Percentiles rank a stretch among this genome's conserved stretches.
Conservation (phyloP, 495 filamentous ascomycete species). For the Daldinia grandis region DNA sequence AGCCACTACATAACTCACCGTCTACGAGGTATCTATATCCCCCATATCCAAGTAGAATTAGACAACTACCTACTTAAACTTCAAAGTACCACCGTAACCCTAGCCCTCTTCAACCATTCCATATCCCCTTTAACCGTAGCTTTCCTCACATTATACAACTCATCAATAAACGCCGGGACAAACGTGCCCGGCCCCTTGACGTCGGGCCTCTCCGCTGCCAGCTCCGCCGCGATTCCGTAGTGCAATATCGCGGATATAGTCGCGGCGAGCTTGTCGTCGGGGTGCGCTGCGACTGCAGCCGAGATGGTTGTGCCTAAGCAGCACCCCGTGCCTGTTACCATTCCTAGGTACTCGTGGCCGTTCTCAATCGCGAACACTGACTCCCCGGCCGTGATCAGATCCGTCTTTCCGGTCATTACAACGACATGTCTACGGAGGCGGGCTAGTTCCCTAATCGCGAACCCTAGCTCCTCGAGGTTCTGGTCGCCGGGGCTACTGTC, state of each 20-base stretch:
- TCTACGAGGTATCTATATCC: background rate
- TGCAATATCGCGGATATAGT: slow-evolving; percentile 73
- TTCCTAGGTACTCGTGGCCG: slow-evolving; percentile 78
- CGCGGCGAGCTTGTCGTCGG: slow-evolving; percentile 71
- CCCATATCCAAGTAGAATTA: background rate
- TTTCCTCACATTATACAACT: slow-evolving; percentile 61
- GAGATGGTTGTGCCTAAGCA: slow-evolving; percentile 83
- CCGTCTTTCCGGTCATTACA: slow-evolving; percentile 83
- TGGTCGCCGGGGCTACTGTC: slow-evolving; percentile 74
- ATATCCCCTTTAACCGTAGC: slow-evolving; percentile 57
- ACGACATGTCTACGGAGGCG: slow-evolving; percentile 73
- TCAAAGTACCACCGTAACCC: slow-evolving; percentile 53
- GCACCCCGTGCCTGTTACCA: slow-evolving; percentile 90
- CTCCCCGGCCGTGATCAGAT: slow-evolving; percentile 80
- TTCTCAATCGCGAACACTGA: slow-evolving; percentile 73
- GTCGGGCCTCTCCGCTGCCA: slow-evolving; percentile 67
- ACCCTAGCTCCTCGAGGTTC: slow-evolving; percentile 61
- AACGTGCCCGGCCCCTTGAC: slow-evolving; percentile 87
- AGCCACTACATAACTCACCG: background rate
- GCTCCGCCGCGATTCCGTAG: slow-evolving; percentile 87
- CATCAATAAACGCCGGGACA: slow-evolving; percentile 85
- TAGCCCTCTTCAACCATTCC: slow-evolving; percentile 66
- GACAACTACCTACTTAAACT: too few relatives aligned
- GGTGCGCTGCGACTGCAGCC: slow-evolving; percentile 69
- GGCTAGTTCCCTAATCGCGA: slow-evolving; percentile 71